Percentiles rank a stretch among this genome's conserved stretches.
Conservation (phyloP, 2,329 filamentous ascomycete genomes). For the Aspergillus caelatus region DNA sequence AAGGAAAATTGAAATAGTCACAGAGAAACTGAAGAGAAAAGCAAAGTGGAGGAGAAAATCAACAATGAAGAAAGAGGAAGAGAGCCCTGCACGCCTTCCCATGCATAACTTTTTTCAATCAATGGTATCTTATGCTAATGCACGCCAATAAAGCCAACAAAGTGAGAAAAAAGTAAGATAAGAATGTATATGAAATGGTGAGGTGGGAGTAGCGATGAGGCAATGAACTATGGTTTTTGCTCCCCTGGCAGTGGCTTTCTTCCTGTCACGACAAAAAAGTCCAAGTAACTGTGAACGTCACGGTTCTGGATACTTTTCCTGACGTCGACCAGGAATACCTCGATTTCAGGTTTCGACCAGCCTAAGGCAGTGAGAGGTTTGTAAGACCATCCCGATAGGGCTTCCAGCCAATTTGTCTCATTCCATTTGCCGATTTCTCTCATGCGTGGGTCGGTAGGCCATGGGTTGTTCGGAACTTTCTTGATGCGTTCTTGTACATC, state of each 20-base stretch:
- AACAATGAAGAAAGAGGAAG: conserved; percentile 3
- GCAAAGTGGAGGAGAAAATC: not conserved
- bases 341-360: conserved; percentile 50
- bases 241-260: conserved; percentile 35
- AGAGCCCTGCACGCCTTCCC: conserved; percentile 25
- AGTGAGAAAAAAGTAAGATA: conserved; percentile 18
- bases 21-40: not conserved
- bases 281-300: conserved; percentile 45
- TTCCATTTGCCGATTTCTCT: conserved; percentile 55
- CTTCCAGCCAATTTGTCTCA: conserved; percentile 50
- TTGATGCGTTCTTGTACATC: conserved; percentile 57
- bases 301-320: conserved; percentile 45
- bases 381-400: conserved; percentile 47
- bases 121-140: conserved; percentile 36
- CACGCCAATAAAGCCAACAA: conserved; percentile 16
- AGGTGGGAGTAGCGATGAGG: not conserved
- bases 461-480: conserved; percentile 57
- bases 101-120: conserved; percentile 26
- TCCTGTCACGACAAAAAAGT: conserved; percentile 43
- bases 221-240: conserved; percentile 2
- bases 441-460: conserved; percentile 52
- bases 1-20: not conserved
- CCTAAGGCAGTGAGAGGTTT: conserved; percentile 46
- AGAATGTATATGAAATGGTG: conserved; percentile 1
- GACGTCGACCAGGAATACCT: conserved; percentile 50